These are phyloP conservation scores for Pichia sp. DNA, from an alignment of 1,139 yeast species.

Conservation along the genomic window DNA sequence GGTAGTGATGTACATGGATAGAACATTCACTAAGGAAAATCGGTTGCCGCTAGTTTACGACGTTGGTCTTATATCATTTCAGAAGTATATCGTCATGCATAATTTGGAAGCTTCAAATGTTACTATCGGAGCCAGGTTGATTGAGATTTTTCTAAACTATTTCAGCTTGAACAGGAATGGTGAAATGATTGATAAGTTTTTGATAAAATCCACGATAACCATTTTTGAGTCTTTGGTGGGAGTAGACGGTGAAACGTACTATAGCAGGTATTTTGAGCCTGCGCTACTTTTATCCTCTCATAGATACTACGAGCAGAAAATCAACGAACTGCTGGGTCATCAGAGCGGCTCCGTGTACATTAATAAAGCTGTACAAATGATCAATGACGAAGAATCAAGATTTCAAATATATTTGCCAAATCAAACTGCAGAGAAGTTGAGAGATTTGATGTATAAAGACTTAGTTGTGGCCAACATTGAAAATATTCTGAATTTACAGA, in stretches of 20 bases:
- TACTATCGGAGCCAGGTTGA: slow-evolving; percentile 49
- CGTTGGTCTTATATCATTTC: slow-evolving; percentile 48
- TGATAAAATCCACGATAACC: slow-evolving; percentile 55
- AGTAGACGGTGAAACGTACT: slow-evolving; percentile 50
- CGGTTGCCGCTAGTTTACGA: slow-evolving; percentile 68
- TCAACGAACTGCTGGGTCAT: slow-evolving; percentile 35
- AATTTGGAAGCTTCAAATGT: slow-evolving; percentile 32
- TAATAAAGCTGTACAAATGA: slow-evolving; percentile 47
- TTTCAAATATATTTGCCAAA: slow-evolving; percentile 52
- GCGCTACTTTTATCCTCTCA: slow-evolving; percentile 52
- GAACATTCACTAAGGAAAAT: slow-evolving; percentile 77
- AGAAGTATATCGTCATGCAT: slow-evolving; percentile 39
- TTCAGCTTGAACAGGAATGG: slow-evolving; percentile 54
- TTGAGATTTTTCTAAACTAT: slow-evolving; percentile 50
- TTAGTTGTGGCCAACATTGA: slow-evolving; percentile 59
- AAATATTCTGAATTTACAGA: slow-evolving; percentile 42
- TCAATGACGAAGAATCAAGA: slow-evolving; percentile 56
- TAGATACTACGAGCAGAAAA: slow-evolving; percentile 48
- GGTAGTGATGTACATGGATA: slow-evolving; percentile 77
- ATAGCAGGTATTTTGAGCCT: slow-evolving; percentile 65
- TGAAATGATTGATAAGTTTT: slow-evolving; percentile 53
- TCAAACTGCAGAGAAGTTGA: slow-evolving; percentile 49
- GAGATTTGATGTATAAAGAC: slow-evolving; percentile 56
- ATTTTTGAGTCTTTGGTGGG: slow-evolving; percentile 66
- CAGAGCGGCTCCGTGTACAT: slow-evolving; percentile 53